Conservation (phyloP, 225 moss, liverwort and hornwort species). For the Pseudoscleropodium purum region DNA sequence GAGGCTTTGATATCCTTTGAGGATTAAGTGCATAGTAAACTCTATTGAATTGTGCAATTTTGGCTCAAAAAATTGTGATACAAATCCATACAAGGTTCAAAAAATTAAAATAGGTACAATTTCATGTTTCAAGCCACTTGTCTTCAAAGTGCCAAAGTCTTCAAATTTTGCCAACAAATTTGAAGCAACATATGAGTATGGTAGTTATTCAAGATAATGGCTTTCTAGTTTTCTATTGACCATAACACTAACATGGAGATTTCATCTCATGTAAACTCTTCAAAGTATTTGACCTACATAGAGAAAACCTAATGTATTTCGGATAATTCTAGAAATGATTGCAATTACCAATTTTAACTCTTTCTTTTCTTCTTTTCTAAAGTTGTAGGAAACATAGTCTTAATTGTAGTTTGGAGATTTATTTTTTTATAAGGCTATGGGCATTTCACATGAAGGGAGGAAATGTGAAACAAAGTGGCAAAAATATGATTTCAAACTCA, state of each 20-base stretch:
- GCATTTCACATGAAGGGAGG: background rate
- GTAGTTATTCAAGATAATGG: fast-evolving
- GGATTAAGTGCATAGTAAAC: background rate
- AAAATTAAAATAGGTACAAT: background rate
- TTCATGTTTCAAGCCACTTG: background rate
- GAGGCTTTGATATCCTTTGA: no score
- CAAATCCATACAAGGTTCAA: background rate
- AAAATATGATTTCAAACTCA: background rate
- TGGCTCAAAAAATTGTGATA: background rate
- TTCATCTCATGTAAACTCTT: background rate
- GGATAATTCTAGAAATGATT: no score
- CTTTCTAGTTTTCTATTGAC: background rate
- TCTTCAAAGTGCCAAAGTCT: background rate
- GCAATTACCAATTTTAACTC: no score
- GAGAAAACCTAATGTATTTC: background rate
- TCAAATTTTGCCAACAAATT: background rate
- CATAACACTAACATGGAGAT: background rate
- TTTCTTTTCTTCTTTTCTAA: no score
- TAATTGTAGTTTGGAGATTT: background rate
- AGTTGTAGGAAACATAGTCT: background rate
- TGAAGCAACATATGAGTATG: background rate
- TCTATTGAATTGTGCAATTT: background rate
- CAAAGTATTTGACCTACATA: no score
- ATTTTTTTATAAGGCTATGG: background rate
- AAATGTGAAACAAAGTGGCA: background rate